Percentiles rank a stretch among this genome's conserved stretches.
These are phyloP conservation scores for Aspergillus ochraceoroseus DNA, from an alignment of 2,329 filamentous ascomycete genomes.

Conservation along the genomic window DNA sequence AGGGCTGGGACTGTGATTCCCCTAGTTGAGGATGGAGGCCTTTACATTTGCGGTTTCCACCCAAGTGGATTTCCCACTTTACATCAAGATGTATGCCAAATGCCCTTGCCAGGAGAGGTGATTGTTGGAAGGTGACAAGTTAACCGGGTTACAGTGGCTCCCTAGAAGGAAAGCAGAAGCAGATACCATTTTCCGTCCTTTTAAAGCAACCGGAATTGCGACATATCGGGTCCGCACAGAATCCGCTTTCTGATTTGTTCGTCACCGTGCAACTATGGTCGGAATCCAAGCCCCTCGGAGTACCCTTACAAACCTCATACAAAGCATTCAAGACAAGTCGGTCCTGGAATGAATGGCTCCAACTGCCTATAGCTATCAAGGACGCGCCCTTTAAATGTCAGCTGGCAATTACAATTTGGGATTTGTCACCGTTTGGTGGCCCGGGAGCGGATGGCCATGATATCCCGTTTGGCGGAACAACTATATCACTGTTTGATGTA, in stretches of 20 bases:
- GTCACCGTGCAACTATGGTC: slow-evolving; percentile 92
- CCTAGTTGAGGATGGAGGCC: slow-evolving; percentile 65
- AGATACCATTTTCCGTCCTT: slow-evolving; percentile 70
- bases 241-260: slow-evolving; percentile 80
- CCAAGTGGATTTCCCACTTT: slow-evolving; percentile 67
- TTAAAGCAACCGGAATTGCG: slow-evolving; percentile 73
- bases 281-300: slow-evolving; percentile 88
- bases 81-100: slow-evolving; percentile 57
- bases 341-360: slow-evolving; percentile 95
- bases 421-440: slow-evolving; percentile 74
- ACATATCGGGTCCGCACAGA: slow-evolving; percentile 80
- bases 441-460: slow-evolving; percentile 67
- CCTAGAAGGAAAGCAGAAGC: slow-evolving; percentile 72
- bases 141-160: slow-evolving; percentile 53
- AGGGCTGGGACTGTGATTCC: slow-evolving; percentile 5
- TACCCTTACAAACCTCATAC: slow-evolving; percentile 88
- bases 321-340: slow-evolving; percentile 71
- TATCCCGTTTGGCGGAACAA: slow-evolving; percentile 90
- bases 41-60: slow-evolving; percentile 93
- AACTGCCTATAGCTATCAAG: slow-evolving; percentile 77
- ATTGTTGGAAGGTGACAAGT: not conserved
- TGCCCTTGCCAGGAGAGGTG: not conserved
- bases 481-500: slow-evolving; percentile 82
- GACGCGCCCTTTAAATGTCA: slow-evolving; percentile 75
- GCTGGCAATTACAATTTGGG: slow-evolving; percentile 92